phyloP scores from a whole-genome alignment of 2,329 filamentous ascomycete species.

The Diaporthe ilicicola region DNA sequence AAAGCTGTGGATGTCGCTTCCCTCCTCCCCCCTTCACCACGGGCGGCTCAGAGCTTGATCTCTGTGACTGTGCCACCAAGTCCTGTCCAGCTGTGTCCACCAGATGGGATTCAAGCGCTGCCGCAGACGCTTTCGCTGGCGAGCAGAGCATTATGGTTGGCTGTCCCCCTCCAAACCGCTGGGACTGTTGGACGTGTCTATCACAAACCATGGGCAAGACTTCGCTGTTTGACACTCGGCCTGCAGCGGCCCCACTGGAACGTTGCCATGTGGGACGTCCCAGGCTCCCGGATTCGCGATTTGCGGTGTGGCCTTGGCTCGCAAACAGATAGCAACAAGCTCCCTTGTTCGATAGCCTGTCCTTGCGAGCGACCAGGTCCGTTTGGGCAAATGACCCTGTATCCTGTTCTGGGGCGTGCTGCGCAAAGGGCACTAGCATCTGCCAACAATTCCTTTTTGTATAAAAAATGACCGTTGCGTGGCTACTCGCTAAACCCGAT shows the following conservation, averaged over 20 bases:
- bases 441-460: not conserved
- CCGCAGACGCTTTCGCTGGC: not conserved
- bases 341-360: not conserved
- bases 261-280: slow-evolving; percentile 28
- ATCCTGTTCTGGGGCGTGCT: not conserved
- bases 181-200: slow-evolving; percentile 10
- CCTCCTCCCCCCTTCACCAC: not conserved
- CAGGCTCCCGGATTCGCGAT: slow-evolving; percentile 29
- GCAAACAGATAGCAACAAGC: slow-evolving; percentile 3
- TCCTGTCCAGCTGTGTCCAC: not conserved
- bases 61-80: slow-evolving; percentile 25
- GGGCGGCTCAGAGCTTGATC: slow-evolving; percentile 19
- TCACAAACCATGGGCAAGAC: not conserved
- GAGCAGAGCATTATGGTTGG: not conserved
- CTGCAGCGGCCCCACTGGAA: slow-evolving; percentile 9
- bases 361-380: not conserved
- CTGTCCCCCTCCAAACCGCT: not conserved
- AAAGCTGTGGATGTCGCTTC: not conserved
- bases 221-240: slow-evolving; percentile 20
- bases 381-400: not conserved
- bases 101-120: not conserved
- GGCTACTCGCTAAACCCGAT: not conserved
- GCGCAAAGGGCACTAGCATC: not conserved
- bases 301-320: slow-evolving; percentile 14
- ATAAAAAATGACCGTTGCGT: not conserved